Base-by-base conservation (phyloP, 148 eudicot species). In the Chenopodium quinoa region DNA sequence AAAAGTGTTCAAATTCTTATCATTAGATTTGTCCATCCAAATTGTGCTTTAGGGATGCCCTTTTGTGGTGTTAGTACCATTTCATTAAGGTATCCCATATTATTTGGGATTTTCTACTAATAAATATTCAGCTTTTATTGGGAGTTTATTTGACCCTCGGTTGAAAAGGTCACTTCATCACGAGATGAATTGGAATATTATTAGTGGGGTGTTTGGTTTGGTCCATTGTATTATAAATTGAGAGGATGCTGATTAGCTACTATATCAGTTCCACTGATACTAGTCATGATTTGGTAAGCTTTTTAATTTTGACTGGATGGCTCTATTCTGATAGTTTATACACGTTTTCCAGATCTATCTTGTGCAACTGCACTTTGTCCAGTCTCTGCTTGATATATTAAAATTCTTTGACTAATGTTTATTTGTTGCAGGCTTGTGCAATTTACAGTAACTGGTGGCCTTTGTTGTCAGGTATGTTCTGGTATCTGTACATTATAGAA, bases 401-500 rank as follows among this genome's bases (percentile, higher is more conserved):
- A 40, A 40, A 40, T 40, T 40, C 44, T 40, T 40, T 40, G 7
- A 40, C 44, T 40, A 0, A 0, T 6, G 44, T 40, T 40, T 40
- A 6, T 87, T 65, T 62, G 77, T 83, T 86, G 83, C 93, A 96
- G 99, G 99, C 98, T 79, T 96, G 99, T 86, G 98, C 91, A 71
- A 80, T 96, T 80, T 93, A 96, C 85, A 87, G 83, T 86, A 96
- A 96, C 89, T 96, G 99, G 99, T 96, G 99, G 99, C 99, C 99
- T 40, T 86, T 96, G 93, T 89, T 96, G 88, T 96, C 99, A 85
- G 99, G 99, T 95, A 60, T 48, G 79, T 71, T 32, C 78, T 80
- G 25, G 50, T 50, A 23, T 75, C 54, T 52, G 40, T 81, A 52
- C 73, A 44, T 70, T 73, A 46, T 17, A 3, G 40, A 64, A 47